phyloP scores from a whole-genome alignment of 805 yeast genomes.

The Ogataea naganishii region DNA sequence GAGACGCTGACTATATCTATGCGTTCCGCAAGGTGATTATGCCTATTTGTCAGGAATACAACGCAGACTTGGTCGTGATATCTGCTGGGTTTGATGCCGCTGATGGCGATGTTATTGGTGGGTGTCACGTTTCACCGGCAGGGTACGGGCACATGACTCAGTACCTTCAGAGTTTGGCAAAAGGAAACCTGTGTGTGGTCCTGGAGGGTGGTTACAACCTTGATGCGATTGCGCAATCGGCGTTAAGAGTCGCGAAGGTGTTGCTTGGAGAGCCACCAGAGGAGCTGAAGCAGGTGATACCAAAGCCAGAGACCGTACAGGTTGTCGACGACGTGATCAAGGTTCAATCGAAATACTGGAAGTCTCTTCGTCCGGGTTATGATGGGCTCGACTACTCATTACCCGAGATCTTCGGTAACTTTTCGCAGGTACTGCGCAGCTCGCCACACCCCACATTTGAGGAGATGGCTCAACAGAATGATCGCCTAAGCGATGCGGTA shows the following conservation, averaged over 20 bases:
- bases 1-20: slow-evolving; percentile 91
- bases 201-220: slow-evolving; percentile 96
- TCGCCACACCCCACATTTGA: slow-evolving; percentile 30
- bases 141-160: slow-evolving; percentile 97
- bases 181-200: slow-evolving; percentile 81
- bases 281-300: slow-evolving; percentile 52
- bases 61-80: slow-evolving; percentile 87
- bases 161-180: slow-evolving; percentile 76
- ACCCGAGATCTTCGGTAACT: slow-evolving; percentile 21
- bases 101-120: slow-evolving; percentile 95
- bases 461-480: slow-evolving; percentile 30
- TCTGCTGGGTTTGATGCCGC: slow-evolving; percentile 99
- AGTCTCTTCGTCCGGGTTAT: slow-evolving; percentile 65
- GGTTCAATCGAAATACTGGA: slow-evolving; percentile 83
- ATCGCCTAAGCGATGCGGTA: slow-evolving; percentile 61
- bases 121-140: slow-evolving; percentile 90
- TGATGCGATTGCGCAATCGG: slow-evolving; percentile 84
- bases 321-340: slow-evolving; percentile 75
- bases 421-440: slow-evolving; percentile 28
- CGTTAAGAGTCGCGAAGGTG: slow-evolving; percentile 85
- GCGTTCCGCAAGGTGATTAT: slow-evolving; percentile 81
- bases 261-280: slow-evolving; percentile 95
- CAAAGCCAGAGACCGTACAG: slow-evolving; percentile 69
- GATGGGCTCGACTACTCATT: slow-evolving; percentile 23
- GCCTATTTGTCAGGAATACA: slow-evolving; percentile 83